Evolutionary conservation across 164 flowering plant species (phyloP).

Genomic region (Chimonanthus praecox): DNA sequence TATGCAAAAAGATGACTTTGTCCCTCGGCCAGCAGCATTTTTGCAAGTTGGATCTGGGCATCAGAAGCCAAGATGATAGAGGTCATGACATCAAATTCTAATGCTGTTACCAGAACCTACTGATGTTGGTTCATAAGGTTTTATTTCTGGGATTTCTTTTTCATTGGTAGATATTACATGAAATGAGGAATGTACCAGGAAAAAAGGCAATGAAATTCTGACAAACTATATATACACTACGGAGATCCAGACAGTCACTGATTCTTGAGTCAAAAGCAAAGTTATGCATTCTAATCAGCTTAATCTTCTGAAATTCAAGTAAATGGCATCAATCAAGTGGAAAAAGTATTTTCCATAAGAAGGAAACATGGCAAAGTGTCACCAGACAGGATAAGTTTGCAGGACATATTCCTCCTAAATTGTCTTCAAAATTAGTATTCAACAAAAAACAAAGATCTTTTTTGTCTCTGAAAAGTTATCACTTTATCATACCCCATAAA

Average conservation of each 20-base stretch:
- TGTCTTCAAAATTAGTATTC: too few relatives aligned
- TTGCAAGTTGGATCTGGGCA: constrained; percentile 61
- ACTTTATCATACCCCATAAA: too few relatives aligned
- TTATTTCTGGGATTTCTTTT: neutral
- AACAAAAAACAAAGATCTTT: too few relatives aligned
- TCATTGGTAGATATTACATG: neutral
- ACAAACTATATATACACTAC: neutral
- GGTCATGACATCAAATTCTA: neutral
- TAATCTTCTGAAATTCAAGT: too few relatives aligned
- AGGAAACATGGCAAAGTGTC: too few relatives aligned
- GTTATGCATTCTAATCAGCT: too few relatives aligned
- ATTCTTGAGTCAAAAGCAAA: too few relatives aligned
- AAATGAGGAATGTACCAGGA: neutral
- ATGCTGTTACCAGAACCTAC: neutral
- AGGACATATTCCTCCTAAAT: too few relatives aligned
- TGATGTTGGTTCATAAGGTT: neutral
- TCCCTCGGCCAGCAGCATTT: constrained; percentile 59
- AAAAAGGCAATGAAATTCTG: neutral
- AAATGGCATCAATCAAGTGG: too few relatives aligned
- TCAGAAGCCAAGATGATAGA: neutral
- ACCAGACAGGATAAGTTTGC: too few relatives aligned
- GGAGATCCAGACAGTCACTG: neutral
- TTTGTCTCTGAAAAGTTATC: too few relatives aligned
- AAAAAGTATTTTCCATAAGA: too few relatives aligned
- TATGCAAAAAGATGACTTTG: constrained; percentile 75